phyloP scores from a whole-genome alignment of 2,329 filamentous ascomycete genomes.

The Aureobasidium mangrovei region DNA sequence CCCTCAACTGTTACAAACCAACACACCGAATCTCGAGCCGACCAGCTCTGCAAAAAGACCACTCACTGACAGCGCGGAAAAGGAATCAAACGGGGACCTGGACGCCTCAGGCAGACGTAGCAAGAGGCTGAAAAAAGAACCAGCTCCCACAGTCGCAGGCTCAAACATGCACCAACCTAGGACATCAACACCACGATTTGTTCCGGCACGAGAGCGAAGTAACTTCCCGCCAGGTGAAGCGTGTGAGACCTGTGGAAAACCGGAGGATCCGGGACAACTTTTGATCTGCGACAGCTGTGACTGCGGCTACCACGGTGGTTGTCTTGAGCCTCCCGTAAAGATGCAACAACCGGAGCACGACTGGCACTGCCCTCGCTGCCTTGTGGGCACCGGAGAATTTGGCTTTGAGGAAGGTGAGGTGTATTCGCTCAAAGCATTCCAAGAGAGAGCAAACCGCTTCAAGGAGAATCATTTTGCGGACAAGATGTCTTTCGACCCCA shows the following conservation, averaged over 20 bases:
- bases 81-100: constrained; percentile 51
- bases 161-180: constrained; percentile 95
- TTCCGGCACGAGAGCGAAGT: constrained; percentile 46
- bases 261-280: constrained; percentile 61
- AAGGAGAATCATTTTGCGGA: constrained; percentile 89
- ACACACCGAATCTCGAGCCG: constrained; percentile 56
- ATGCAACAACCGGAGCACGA: constrained; percentile 70
- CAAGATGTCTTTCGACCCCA: constrained; percentile 79
- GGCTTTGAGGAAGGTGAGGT: constrained; percentile 95
- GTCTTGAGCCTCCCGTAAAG: constrained; percentile 77
- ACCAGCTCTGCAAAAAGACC: constrained; percentile 57
- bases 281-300: constrained; percentile 89
- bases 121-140: constrained; percentile 80
- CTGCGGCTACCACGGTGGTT: constrained; percentile 75
- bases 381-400: constrained; percentile 93
- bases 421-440: constrained; percentile 91
- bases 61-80: constrained; percentile 42
- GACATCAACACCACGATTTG: constrained; percentile 62
- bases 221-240: constrained; percentile 52
- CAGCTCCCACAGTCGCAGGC: constrained; percentile 74
- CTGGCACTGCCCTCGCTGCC: constrained; percentile 92
- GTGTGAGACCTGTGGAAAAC: constrained; percentile 79
- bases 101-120: constrained; percentile 57
- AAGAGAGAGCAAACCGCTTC: constrained; percentile 91
- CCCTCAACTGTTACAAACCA: constrained; percentile 54